Conservation (phyloP, 805 yeast genomes). For the Torulaspora quercuum region DNA sequence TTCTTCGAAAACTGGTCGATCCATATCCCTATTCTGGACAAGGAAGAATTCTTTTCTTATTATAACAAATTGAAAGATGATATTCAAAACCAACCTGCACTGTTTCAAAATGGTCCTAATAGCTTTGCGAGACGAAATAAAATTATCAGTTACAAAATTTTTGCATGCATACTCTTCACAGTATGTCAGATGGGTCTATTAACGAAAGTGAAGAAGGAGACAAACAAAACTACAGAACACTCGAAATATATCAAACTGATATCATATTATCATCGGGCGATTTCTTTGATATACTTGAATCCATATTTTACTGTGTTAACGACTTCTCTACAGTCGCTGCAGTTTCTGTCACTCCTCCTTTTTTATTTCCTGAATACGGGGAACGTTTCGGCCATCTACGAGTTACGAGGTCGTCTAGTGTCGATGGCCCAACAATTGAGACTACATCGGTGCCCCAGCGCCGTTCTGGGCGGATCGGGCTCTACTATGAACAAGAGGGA, state of each 20-base stretch:
- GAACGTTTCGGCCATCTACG: slow-evolving; percentile 69
- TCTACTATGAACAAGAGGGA: slow-evolving; percentile 61
- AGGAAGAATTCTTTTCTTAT: slow-evolving; percentile 59
- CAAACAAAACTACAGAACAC: slow-evolving; percentile 7
- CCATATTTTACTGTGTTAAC: slow-evolving; percentile 54
- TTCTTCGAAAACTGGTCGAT: slow-evolving; percentile 80
- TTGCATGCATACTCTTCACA: slow-evolving; percentile 27
- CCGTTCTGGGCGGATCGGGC: slow-evolving; percentile 66
- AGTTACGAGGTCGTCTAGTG: slow-evolving; percentile 67
- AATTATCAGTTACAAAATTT: slow-evolving; percentile 31
- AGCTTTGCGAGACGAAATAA: slow-evolving; percentile 15
- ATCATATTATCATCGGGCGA: slow-evolving; percentile 52
- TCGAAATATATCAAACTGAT: slow-evolving; percentile 14
- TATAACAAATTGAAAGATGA: slow-evolving; percentile 39
- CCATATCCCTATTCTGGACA: slow-evolving; percentile 65
- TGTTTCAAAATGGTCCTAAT: slow-evolving; percentile 15
- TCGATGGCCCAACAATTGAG: slow-evolving; percentile 85
- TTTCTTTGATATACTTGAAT: slow-evolving; percentile 59
- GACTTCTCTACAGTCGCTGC: slow-evolving; percentile 66
- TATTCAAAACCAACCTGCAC: slow-evolving; percentile 8
- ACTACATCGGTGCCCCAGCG: slow-evolving; percentile 82
- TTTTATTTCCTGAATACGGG: slow-evolving; percentile 72
- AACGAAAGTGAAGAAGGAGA: slow-evolving; percentile 25
- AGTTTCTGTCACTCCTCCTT: slow-evolving; percentile 63
- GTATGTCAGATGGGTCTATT: slow-evolving; percentile 35